Evolutionary conservation across 2,329 filamentous ascomycete genomes (phyloP).

Genomic region (Mariannaea elegans): DNA sequence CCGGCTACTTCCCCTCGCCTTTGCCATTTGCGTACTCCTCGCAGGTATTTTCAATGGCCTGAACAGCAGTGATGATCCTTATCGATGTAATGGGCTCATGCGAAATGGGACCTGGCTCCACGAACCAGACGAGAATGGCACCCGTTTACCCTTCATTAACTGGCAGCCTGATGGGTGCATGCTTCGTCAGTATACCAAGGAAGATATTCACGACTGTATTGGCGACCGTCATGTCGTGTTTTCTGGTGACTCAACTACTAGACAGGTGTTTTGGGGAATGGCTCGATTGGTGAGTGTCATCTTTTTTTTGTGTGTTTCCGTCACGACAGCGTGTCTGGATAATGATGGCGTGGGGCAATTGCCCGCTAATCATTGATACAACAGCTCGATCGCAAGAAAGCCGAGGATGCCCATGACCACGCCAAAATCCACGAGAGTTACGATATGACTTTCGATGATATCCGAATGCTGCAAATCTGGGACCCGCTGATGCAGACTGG

Average conservation of each 20-base stretch:
- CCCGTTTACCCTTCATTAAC: slow-evolving; percentile 49
- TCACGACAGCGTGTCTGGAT: too few species aligned
- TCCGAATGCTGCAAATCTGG: slow-evolving; percentile 66
- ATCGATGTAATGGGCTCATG: slow-evolving; percentile 62
- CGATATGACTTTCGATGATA: slow-evolving; percentile 52
- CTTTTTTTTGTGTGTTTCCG: background rate
- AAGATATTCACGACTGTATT: slow-evolving; percentile 64
- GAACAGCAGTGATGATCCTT: slow-evolving; percentile 51
- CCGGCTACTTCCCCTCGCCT: slow-evolving; percentile 30
- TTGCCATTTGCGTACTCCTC: slow-evolving; percentile 29
- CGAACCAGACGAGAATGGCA: slow-evolving; percentile 42
- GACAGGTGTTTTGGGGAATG: slow-evolving; percentile 67
- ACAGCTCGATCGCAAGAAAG: slow-evolving; percentile 36
- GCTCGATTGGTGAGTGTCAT: slow-evolving; percentile 38
- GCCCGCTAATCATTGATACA: background rate
- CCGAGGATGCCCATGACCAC: slow-evolving; percentile 15
- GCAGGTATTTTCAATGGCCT: slow-evolving; percentile 27
- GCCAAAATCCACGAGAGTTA: slow-evolving; percentile 29
- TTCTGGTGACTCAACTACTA: slow-evolving; percentile 67
- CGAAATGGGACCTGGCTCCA: slow-evolving; percentile 60
- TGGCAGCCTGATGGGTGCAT: slow-evolving; percentile 71
- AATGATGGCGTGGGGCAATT: background rate
- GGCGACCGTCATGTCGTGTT: slow-evolving; percentile 63
- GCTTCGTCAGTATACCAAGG: slow-evolving; percentile 61
- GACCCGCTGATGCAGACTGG: slow-evolving; percentile 67